Evolutionary conservation across 345 rosid species (phyloP).

Genomic region (Brassica juncea): DNA sequence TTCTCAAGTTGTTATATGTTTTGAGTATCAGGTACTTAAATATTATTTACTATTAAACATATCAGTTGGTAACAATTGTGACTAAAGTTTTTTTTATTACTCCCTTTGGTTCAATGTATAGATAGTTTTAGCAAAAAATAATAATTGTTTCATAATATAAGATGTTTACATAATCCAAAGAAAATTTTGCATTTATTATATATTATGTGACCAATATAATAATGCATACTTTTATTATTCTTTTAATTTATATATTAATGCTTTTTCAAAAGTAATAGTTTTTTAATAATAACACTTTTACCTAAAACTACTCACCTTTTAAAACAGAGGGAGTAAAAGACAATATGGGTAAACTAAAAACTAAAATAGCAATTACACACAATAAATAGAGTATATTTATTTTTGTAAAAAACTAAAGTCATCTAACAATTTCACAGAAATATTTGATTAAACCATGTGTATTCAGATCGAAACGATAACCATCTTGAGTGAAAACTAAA

Average conservation of each 20-base stretch:
- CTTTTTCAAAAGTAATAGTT: too few species aligned
- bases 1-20: not conserved
- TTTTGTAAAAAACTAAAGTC: not conserved
- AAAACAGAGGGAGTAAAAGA: not conserved
- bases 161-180: too few species aligned
- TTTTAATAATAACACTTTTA: too few species aligned
- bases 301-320: too few species aligned
- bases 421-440: not conserved
- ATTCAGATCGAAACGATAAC: not conserved
- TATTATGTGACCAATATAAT: too few species aligned
- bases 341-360: not conserved
- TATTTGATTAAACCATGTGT: conserved; percentile 6
- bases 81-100: not conserved
- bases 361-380: not conserved
- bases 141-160: too few species aligned
- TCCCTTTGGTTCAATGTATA: not conserved
- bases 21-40: not conserved
- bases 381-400: too few species aligned
- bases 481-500: not conserved
- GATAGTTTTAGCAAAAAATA: too few species aligned
- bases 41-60: not conserved
- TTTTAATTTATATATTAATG: too few species aligned
- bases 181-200: too few species aligned
- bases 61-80: not conserved
- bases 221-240: too few species aligned